phyloP scores from a whole-genome alignment of 345 rosid genomes.

The Leavenworthia alabamica region DNA sequence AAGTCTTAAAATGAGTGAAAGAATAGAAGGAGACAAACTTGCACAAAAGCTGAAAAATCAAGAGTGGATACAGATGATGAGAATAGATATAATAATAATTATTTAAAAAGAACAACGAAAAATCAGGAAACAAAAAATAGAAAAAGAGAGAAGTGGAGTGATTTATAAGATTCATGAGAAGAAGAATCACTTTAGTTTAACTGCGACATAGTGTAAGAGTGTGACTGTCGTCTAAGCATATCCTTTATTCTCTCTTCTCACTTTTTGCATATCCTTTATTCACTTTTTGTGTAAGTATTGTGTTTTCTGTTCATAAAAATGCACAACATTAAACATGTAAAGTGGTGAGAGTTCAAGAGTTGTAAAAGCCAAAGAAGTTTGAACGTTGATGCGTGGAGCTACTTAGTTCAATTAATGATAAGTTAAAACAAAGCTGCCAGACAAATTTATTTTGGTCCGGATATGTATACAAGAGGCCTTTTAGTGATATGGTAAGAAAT shows the following conservation, averaged over 20 bases:
- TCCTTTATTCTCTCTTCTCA: conserved; percentile 15
- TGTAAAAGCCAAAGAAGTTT: not conserved
- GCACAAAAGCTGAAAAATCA: not conserved
- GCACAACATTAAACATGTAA: not conserved
- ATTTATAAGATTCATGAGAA: not conserved
- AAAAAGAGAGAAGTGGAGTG: not conserved
- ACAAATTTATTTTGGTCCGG: not conserved
- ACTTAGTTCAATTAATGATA: not conserved
- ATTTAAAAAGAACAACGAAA: no score
- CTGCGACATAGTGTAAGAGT: not conserved
- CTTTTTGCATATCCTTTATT: conserved; percentile 14
- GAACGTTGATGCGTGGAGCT: not conserved
- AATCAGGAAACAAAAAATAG: not conserved
- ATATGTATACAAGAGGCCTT: not conserved
- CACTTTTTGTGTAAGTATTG: conserved; percentile 8
- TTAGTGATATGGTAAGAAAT: no score
- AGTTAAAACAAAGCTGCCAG: no score
- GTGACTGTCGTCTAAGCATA: not conserved
- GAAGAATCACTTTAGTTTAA: not conserved
- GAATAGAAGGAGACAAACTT: not conserved
- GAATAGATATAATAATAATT: not conserved
- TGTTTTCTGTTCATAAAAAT: conserved; percentile 4
- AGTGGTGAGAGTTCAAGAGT: not conserved
- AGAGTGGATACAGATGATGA: not conserved
- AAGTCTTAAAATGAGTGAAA: not conserved